Base-by-base conservation (phyloP, 176 grass and related monocot species). In the Triticum urartu region DNA sequence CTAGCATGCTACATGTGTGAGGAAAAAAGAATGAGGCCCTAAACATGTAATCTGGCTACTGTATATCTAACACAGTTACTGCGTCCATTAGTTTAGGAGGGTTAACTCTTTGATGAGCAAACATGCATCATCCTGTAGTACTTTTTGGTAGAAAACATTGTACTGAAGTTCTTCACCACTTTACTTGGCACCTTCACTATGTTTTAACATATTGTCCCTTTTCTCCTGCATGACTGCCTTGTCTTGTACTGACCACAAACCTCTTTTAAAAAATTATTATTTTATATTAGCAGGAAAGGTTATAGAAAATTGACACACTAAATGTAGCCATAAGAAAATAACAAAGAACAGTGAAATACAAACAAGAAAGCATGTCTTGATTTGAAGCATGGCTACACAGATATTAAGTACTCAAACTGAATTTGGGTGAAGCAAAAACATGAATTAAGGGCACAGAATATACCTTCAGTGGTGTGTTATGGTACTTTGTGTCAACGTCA, bases 401-500 rank as follows among this genome's bases (percentile, higher is more conserved):
- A 40, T 48, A 77, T 39, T 34, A 73, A 48, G 64, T 14, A 59
- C 25, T 20, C 15, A 35, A 75, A 72, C 69, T 84, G 66, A 75
- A 80, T 36, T 77, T 17, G 20, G 18, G 35, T 32, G 45, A 6
- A 22, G 9, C 17, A 28, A 80, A 81, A 39, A 17, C 42, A 77
- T 40, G 9, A 82, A 82, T 6, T 62, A 9, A 83, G 24, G 21
- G 30, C 11, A 79, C 40, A 65, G 1, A 40, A 79, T 79, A 89
- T 94, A 98, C 97, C 97, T 98, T 98, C 84, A 93, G 90, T 64
- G 94, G 82, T 62, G 68, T 88, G 58, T 91, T 91, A 42, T 95
- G 94, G 69, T 94, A 98, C 76, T 89, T 95, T 34, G 97, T 98
- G 84, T 98, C 97, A 72, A 96, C 34, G 65, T 98, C 97, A 92